Percentiles rank a stretch among this genome's conserved stretches.
phyloP scores from a whole-genome alignment of 257 asterid species.

The Nemophila menziesii region DNA sequence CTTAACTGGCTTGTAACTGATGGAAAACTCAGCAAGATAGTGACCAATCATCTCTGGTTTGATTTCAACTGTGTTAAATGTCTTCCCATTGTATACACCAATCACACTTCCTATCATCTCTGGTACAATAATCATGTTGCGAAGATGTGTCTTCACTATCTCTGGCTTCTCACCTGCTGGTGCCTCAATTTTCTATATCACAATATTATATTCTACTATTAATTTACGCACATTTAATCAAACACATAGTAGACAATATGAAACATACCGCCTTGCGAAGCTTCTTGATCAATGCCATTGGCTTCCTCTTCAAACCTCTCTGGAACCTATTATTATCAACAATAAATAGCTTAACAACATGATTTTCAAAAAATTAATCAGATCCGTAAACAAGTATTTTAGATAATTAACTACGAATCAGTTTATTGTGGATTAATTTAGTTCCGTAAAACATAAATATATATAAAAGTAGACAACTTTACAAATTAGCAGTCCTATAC shows the following conservation, averaged over 20 bases:
- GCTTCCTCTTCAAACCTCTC: slow-evolving; percentile 14
- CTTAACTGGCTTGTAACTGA: slow-evolving; percentile 29
- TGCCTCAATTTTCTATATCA: slow-evolving; percentile 19
- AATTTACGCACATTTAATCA: background rate
- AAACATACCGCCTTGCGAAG: slow-evolving; percentile 27
- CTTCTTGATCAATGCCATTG: slow-evolving; percentile 35
- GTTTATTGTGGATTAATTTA: background rate
- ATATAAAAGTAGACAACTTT: background rate
- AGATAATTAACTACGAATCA: background rate
- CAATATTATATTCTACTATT: too few species aligned
- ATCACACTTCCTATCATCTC: slow-evolving; percentile 23
- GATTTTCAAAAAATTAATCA: background rate
- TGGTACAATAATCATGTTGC: slow-evolving; percentile 21
- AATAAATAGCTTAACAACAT: background rate
- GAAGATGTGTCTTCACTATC: slow-evolving; percentile 17
- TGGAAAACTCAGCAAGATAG: slow-evolving; percentile 27
- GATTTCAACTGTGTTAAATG: slow-evolving; percentile 22
- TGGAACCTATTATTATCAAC: background rate
- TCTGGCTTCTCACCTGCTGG: slow-evolving; percentile 20
- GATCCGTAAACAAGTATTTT: background rate
- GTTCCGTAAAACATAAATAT: background rate
- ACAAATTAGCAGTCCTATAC: background rate
- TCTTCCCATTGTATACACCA: slow-evolving; percentile 25
- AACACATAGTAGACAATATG: too few species aligned
- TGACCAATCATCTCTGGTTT: slow-evolving; percentile 29